Evolutionary conservation across 2,329 filamentous ascomycete genomes (phyloP).

Genomic region (Epichloe glyceriae): DNA sequence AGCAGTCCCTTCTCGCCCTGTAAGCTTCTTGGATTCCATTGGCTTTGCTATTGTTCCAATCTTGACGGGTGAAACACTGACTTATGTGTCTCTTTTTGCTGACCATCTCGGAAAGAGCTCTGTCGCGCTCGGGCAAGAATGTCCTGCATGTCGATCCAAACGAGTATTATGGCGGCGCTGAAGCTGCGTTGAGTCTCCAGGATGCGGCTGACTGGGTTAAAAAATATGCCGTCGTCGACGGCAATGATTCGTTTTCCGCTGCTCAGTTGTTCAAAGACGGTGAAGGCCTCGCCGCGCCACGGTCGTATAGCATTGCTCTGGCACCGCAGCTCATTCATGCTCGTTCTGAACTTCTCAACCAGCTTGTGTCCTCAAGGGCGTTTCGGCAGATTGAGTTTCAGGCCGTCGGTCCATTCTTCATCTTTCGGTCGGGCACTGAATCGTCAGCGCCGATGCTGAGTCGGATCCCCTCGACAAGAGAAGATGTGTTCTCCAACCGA

Average conservation of each 20-base stretch:
- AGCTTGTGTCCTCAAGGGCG: slow-evolving; percentile 78
- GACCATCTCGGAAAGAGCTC: slow-evolving; percentile 48
- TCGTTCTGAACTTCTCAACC: slow-evolving; percentile 61
- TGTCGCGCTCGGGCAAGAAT: slow-evolving; percentile 85
- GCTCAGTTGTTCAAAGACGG: slow-evolving; percentile 24
- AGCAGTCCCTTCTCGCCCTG: slow-evolving; percentile 70
- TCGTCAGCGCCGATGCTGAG: slow-evolving; percentile 31
- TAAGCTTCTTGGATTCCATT: slow-evolving; percentile 33
- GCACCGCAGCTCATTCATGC: slow-evolving; percentile 81
- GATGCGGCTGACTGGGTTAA: slow-evolving; percentile 67
- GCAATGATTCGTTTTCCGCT: slow-evolving; percentile 14
- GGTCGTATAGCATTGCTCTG: slow-evolving; percentile 71
- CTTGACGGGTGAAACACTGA: slow-evolving; percentile 7
- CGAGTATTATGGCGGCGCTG: slow-evolving; percentile 73
- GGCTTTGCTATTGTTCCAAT: slow-evolving; percentile 4
- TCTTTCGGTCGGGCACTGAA: slow-evolving; percentile 38
- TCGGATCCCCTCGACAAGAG: slow-evolving; percentile 75
- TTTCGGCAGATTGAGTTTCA: slow-evolving; percentile 88
- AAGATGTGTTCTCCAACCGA: slow-evolving; percentile 77
- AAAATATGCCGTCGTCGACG: slow-evolving; percentile 16
- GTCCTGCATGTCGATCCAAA: slow-evolving; percentile 82
- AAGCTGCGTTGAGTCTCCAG: slow-evolving; percentile 73
- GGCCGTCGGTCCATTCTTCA: slow-evolving; percentile 85
- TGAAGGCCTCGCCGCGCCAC: slow-evolving; percentile 42
- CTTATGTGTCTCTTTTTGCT: slow-evolving; percentile 19